A percentile compares a stretch with the other conserved stretches of the same genome.
Conservation (phyloP, 441 rosid genomes). For the Bruguiera hainesii region DNA sequence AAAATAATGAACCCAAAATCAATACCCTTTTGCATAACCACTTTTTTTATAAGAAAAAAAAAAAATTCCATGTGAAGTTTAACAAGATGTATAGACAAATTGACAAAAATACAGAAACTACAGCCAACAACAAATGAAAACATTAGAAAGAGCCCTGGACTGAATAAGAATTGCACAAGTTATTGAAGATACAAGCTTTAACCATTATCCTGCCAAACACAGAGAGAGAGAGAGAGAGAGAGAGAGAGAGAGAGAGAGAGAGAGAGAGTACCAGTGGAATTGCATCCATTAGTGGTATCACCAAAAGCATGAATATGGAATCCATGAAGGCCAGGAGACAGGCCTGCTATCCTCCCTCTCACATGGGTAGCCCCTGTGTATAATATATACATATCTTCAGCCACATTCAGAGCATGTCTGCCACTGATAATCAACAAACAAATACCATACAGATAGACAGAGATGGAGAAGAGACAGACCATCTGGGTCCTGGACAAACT, state of each 20-base stretch:
- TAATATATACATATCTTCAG: not conserved
- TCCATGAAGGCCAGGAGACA: conserved; percentile 86
- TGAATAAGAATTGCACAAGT: not conserved
- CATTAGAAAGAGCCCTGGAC: too few relatives aligned
- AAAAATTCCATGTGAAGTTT: too few relatives aligned
- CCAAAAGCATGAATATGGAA: conserved; percentile 98
- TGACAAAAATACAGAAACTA: not conserved
- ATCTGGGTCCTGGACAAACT: conserved; percentile 49
- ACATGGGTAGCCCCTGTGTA: conserved; percentile 70
- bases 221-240: not conserved
- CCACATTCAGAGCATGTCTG: not conserved
- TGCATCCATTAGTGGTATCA: conserved; percentile 97
- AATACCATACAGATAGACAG: not conserved
- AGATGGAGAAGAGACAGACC: conserved; percentile 38
- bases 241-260: not conserved
- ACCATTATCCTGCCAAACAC: not conserved
- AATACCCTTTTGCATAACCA: conserved; percentile 3
- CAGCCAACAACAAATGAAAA: not conserved
- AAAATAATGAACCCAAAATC: conserved; percentile 1
- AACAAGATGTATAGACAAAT: not conserved
- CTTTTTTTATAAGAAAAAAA: not conserved
- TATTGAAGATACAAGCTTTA: not conserved
- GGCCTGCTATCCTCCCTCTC: conserved; percentile 69
- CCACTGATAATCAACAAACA: conserved; percentile 2
- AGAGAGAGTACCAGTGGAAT: conserved; percentile 70